These are phyloP conservation scores for Coemansia sp. DNA, from an alignment of 192 early-diverging fungal species.

Conservation along the genomic window DNA sequence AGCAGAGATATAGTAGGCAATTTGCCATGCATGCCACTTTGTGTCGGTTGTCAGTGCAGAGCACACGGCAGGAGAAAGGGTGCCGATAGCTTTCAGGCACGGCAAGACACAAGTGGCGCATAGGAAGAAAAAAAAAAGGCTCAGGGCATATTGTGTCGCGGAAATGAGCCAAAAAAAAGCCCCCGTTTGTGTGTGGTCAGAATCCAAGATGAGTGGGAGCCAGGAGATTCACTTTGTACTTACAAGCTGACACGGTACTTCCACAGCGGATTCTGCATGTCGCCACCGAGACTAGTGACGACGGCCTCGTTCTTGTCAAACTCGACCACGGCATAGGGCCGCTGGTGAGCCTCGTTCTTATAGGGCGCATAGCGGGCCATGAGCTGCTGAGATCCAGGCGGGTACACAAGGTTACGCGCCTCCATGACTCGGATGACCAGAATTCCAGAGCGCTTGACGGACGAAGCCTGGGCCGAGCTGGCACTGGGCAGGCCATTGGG, in stretches of 20 bases:
- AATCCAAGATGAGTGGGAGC: constrained; percentile 1
- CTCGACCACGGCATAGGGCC: constrained; percentile 88
- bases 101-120: constrained; percentile 3
- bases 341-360: constrained; percentile 61
- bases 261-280: constrained; percentile 72
- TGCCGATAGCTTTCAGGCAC: neutral
- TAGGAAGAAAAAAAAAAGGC: neutral
- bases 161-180: neutral
- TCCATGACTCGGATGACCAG: constrained; percentile 84
- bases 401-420: constrained; percentile 70
- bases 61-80: neutral
- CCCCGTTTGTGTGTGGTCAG: neutral
- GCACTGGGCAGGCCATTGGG: constrained; percentile 47
- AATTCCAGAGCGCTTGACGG: constrained; percentile 58
- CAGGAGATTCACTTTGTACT: constrained; percentile 28
- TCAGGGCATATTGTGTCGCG: neutral
- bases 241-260: constrained; percentile 79
- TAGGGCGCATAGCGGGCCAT: constrained; percentile 54
- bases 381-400: constrained; percentile 59
- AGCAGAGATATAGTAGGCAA: constrained; percentile 7
- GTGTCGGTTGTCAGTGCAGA: neutral
- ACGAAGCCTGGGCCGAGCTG: constrained; percentile 19
- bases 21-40: constrained; percentile 8
- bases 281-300: constrained; percentile 75
- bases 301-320: constrained; percentile 95